Percentiles rank a stretch among this genome's conserved stretches.
Conservation (phyloP, 228 moss, liverwort and hornwort species). For the Sphagnum fallax region DNA sequence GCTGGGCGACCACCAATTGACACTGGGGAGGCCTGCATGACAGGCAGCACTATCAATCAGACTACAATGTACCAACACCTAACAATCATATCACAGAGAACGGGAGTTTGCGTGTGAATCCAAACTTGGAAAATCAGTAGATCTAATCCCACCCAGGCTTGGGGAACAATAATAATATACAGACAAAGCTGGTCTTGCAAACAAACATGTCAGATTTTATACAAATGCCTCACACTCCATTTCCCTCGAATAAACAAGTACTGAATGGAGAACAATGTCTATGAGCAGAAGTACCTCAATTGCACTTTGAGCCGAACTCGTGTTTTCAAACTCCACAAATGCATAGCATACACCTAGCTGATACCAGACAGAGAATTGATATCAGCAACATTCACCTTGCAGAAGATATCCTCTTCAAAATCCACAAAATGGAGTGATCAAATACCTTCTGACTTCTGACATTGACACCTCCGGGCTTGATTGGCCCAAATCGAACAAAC, state of each 20-base stretch:
- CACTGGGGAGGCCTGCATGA: conserved; percentile 48
- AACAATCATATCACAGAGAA: too few relatives aligned
- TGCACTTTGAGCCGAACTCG: conserved; percentile 56
- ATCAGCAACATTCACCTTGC: not conserved
- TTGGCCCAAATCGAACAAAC: conserved; percentile 44
- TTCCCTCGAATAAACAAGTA: too few relatives aligned
- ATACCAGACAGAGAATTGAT: not conserved
- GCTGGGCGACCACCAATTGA: conserved; percentile 45
- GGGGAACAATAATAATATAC: too few relatives aligned
- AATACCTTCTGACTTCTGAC: conserved; percentile 78
- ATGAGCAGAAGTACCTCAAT: conserved; percentile 55
- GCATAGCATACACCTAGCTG: conserved; percentile 88
- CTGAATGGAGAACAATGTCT: too few relatives aligned
- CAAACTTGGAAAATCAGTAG: too few relatives aligned
- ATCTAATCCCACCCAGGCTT: too few relatives aligned
- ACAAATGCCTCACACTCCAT: too few relatives aligned
- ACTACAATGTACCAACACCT: too few relatives aligned
- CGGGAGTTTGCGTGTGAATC: too few relatives aligned
- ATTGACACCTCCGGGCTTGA: conserved; percentile 66
- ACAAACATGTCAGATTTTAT: too few relatives aligned
- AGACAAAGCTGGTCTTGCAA: too few relatives aligned
- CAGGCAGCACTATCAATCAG: not conserved
- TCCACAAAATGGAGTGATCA: not conserved
- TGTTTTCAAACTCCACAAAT: conserved; percentile 87
- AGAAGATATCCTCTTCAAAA: too few relatives aligned